Evolutionary conservation across 371 early-diverging fungal species (phyloP), one percentile per base, ranked within the genome.

Genomic region (Syncephalastrum racemosum): DNA sequence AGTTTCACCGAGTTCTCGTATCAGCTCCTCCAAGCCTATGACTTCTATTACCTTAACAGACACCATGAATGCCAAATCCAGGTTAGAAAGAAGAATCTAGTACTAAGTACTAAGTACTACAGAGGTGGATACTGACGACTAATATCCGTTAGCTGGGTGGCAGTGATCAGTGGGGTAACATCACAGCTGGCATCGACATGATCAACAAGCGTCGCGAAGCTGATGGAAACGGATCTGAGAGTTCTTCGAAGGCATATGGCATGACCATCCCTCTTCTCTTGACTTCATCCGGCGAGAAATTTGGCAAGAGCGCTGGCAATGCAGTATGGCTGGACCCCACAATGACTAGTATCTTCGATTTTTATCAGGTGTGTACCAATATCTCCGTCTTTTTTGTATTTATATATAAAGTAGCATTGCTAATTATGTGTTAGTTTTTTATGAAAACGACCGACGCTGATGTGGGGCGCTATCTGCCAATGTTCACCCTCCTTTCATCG

Each of bases 111-210:
- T n/a, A n/a, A n/a, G n/a, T n/a, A n/a, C n/a, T 2, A 56, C 12
- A 15, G 13, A 4, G 44, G 23, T 1, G 22, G 20, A 43, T 24
- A 36, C n/a, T 53, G 12, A 14, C 1, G n/a, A 15, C 45, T 7
- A 31, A 8, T 22, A 20, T 16, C 14, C 22, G 7, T 27, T 76
- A 94, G 88, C 51, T 96, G 18, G 98, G 98, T 22, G 98, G 98
- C n/a, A 91, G 87, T 58, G 98, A 97, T 64, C 98, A 97, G 65
- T 96, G 97, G 97, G 98, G 98, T 2, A 97, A 97, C 64, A 97
- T 97, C 56, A 85, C 88, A 0, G 91, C 97, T 1, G 98, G 98
- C 23, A 90, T 94, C 36, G 97, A 97, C 43, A 66, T 96, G 65
- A 95, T 97, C 44, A 80, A 83, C 52, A 87, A 84, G 55, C 79